Percentiles rank a stretch among this genome's conserved stretches.
Evolutionary conservation across 371 early-diverging fungal genomes (phyloP).

Genomic region (Mortierella sp.): DNA sequence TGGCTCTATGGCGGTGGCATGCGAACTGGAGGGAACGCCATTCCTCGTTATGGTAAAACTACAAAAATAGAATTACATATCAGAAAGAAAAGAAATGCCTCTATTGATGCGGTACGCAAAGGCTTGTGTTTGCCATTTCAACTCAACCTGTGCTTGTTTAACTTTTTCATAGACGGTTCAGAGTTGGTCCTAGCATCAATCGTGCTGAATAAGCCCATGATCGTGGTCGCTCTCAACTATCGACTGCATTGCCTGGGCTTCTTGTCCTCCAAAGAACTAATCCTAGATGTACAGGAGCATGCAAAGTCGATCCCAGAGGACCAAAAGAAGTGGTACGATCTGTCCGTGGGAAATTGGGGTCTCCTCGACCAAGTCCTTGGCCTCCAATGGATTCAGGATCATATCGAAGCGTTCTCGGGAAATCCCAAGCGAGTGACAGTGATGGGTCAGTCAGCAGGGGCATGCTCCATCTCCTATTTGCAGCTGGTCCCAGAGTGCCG

Average conservation of each 20-base stretch:
- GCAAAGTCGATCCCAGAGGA: constrained; percentile 7
- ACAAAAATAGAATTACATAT: too few species aligned
- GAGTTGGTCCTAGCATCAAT: constrained; percentile 5
- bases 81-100: not conserved
- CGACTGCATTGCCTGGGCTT: constrained; percentile 53
- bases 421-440: constrained; percentile 60
- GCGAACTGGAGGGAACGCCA: constrained; percentile 14
- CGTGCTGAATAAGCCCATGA: constrained; percentile 29
- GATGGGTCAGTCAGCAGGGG: constrained; percentile 67
- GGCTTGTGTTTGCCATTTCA: not conserved
- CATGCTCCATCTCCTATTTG: constrained; percentile 52
- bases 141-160: not conserved
- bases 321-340: constrained; percentile 13
- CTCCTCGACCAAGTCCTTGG: constrained; percentile 64
- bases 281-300: constrained; percentile 28
- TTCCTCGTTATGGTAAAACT: constrained; percentile 15
- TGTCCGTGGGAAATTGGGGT: constrained; percentile 58
- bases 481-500: constrained; percentile 42
- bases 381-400: constrained; percentile 62
- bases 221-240: constrained; percentile 54
- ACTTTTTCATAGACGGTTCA: not conserved
- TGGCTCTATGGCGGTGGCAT: constrained; percentile 25
- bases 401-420: constrained; percentile 66
- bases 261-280: constrained; percentile 47
- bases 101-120: not conserved